A percentile compares a stretch with the other conserved stretches of the same genome.
These are phyloP conservation scores for Bjerkandera adusta DNA, from an alignment of 1,284 basidiomycete species.

Conservation along the genomic window DNA sequence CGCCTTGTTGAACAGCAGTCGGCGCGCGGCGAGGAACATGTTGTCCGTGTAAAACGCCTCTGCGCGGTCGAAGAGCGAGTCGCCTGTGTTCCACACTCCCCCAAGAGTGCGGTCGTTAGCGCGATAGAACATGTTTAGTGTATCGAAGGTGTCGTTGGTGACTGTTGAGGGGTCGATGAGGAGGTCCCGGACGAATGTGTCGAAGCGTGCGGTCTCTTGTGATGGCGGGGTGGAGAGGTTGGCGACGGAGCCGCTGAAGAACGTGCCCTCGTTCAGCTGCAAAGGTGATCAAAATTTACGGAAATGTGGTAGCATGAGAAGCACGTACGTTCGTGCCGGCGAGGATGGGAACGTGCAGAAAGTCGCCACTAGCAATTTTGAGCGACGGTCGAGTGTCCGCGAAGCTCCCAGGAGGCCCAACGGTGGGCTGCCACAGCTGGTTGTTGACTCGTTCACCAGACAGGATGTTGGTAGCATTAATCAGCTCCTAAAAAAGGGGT, in stretches of 20 bases:
- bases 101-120: slow-evolving; percentile 45
- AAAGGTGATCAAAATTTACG: background rate
- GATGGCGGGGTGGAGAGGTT: slow-evolving; percentile 35
- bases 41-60: slow-evolving; percentile 55
- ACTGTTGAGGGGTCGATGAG: slow-evolving; percentile 50
- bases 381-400: slow-evolving; percentile 45
- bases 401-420: slow-evolving; percentile 53
- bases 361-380: slow-evolving; percentile 46
- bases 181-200: slow-evolving; percentile 42
- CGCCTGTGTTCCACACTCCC: slow-evolving; percentile 54
- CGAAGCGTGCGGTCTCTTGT: slow-evolving; percentile 40
- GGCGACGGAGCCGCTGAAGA: slow-evolving; percentile 37
- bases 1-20: slow-evolving; percentile 47
- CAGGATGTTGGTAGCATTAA: slow-evolving; percentile 47
- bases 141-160: slow-evolving; percentile 35
- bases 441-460: slow-evolving; percentile 43
- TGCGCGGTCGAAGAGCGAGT: slow-evolving; percentile 55
- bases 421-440: slow-evolving; percentile 58
- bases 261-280: slow-evolving; percentile 52
- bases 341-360: slow-evolving; percentile 52
- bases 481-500: slow-evolving; percentile 34
- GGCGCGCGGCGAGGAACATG: slow-evolving; percentile 50
- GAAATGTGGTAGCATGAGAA: background rate
- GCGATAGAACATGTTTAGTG: slow-evolving; percentile 42
- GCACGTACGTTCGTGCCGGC: slow-evolving; percentile 50